Base-by-base conservation (phyloP, 768 basidiomycete genomes). In the Termitomyces sp. region DNA sequence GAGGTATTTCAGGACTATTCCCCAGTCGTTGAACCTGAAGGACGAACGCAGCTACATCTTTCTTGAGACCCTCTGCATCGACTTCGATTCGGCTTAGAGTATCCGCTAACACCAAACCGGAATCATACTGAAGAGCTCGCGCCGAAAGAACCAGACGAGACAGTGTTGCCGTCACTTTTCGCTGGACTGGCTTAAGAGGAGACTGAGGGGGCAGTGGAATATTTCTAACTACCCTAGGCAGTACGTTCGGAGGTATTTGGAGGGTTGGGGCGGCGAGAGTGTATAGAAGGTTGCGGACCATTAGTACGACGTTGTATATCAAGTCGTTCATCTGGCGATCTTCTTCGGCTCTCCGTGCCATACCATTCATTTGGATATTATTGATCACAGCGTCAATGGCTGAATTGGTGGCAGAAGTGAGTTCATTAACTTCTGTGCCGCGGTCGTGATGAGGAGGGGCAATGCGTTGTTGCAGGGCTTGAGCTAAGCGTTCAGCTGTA, bases 81-180 rank as follows among this genome's bases (percentile, higher is more conserved):
- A 83, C 79, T 65, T 89, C 86, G 59, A 91, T 88, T 39, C 90
- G 84, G 62, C 78, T 82, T 1, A 85, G 77, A 14, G 87, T 88
- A 59, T 89, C 86, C 12, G 78, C 70, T 4, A 84, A 70, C 24
- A 83, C 77, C 1, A 82, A 80, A 16, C 85, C 86, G 0, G 88
- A 87, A 65, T 92, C 88, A 59, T 90, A 91, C 65, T 89, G 85
- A 73, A 92, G 87, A 0, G 95, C 93, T 49, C 96, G 88, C n/a
- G 92, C 87, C 8, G 90, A 92, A 3, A 97, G 82, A 32, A 96
- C 91, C 30, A 98, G 79, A 68, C 95, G 89, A 20, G 92, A 95
- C 9, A 96, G 76, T 0, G 93, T 93, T 8, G 93, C 91, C 2
- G 93, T 92, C 33, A 96, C 88, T 65, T 91, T 92, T 52, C 91